These are phyloP conservation scores for Rhodofomes roseus DNA, from an alignment of 1,284 basidiomycete species.

Conservation along the genomic window DNA sequence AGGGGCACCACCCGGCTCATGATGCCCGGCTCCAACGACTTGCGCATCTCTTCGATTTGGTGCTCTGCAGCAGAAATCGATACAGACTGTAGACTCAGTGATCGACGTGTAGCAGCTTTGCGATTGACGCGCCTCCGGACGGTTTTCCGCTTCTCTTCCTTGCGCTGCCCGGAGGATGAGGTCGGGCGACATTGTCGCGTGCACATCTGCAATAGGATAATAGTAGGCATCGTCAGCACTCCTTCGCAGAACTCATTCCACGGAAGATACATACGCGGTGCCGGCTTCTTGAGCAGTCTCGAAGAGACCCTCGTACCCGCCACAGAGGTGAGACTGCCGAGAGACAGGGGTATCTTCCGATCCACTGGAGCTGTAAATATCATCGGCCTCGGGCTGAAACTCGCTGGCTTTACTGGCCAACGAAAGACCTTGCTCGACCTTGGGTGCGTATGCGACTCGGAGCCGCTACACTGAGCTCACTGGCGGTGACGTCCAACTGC, in stretches of 20 bases:
- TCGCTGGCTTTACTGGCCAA: neutral
- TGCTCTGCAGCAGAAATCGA: too few relatives aligned
- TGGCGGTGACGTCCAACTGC: too few relatives aligned
- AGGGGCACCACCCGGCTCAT: too few relatives aligned
- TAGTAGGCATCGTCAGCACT: neutral
- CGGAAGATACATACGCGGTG: neutral
- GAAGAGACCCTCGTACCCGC: neutral
- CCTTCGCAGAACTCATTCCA: neutral
- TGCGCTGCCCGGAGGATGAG: neutral
- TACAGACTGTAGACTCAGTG: too few relatives aligned
- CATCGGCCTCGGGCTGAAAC: neutral
- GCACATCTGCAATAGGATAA: neutral
- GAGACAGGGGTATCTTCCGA: too few relatives aligned
- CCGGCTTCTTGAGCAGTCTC: neutral
- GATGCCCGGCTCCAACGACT: too few relatives aligned
- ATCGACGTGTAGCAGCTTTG: neutral
- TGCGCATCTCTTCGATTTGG: too few relatives aligned
- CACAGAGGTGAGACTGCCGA: too few relatives aligned
- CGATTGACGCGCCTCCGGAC: neutral
- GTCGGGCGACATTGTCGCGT: neutral
- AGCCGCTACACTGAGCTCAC: too few relatives aligned
- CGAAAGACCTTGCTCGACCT: too few relatives aligned
- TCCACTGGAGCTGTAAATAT: neutral
- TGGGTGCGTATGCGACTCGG: too few relatives aligned
- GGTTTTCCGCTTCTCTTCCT: neutral